Percentiles rank a stretch among this genome's conserved stretches.
Evolutionary conservation across 78 protist genomes (phyloP).

Genomic region (Goniomonas avonlea): DNA sequence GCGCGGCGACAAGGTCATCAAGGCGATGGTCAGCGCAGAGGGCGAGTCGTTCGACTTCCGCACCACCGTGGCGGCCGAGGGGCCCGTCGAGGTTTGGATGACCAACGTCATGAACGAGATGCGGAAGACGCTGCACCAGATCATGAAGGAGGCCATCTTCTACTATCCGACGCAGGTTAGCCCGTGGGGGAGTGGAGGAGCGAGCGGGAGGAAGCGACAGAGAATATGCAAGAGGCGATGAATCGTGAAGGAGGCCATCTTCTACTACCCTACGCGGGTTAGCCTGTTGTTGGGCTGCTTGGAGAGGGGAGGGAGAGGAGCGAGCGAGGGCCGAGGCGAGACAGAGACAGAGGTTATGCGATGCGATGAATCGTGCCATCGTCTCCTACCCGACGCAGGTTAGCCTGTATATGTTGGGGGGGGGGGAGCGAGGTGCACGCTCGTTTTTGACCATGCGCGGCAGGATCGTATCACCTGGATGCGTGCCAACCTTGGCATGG

Average conservation of each 20-base stretch:
- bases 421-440: no score
- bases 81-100: slow-evolving; percentile 86
- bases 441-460: no score
- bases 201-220: no score
- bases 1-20: slow-evolving; percentile 20
- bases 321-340: no score
- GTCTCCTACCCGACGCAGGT: slow-evolving; percentile 66
- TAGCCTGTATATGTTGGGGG: no score
- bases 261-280: slow-evolving; percentile 51
- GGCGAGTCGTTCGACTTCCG: slow-evolving; percentile 57
- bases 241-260: slow-evolving; percentile 66
- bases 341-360: no score
- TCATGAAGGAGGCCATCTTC: slow-evolving; percentile 67
- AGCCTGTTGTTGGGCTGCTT: no score
- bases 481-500: slow-evolving; percentile 50
- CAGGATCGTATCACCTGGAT: slow-evolving; percentile 6
- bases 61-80: slow-evolving; percentile 43
- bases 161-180: slow-evolving; percentile 48
- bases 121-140: slow-evolving; percentile 41
- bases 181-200: no score
- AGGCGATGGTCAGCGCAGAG: slow-evolving; percentile 65
- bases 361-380: slow-evolving; percentile 47
- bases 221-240: no score
- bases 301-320: no score
- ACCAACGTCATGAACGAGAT: slow-evolving; percentile 58